Evolutionary conservation across 179 eudicot species (phyloP).

Genomic region (Camellia oleifera): DNA sequence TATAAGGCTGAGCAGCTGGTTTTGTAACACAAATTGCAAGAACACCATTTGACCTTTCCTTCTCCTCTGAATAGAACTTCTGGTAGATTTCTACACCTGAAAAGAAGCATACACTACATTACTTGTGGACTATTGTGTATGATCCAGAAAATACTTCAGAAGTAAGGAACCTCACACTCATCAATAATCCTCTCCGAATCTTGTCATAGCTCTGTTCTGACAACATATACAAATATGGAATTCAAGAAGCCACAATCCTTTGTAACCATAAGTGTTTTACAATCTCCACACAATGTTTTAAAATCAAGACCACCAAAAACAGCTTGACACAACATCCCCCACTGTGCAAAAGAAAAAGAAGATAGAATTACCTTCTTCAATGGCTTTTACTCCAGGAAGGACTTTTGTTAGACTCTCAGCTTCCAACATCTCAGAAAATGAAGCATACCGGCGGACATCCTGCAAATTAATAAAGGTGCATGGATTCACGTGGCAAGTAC

Average conservation of each 20-base stretch:
- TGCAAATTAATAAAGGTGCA: conserved; percentile 23
- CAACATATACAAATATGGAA: neutral
- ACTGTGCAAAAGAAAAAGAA: neutral
- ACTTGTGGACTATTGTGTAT: neutral
- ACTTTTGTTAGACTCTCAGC: conserved; percentile 59
- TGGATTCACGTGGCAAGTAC: conserved; percentile 14
- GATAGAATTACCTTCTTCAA: conserved; percentile 62
- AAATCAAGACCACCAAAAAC: neutral
- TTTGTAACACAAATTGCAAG: conserved; percentile 54
- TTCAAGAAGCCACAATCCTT: neutral
- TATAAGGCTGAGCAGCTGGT: conserved; percentile 57
- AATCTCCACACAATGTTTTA: neutral
- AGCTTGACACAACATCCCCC: neutral
- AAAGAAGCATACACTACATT: neutral
- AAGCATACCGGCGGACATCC: conserved; percentile 64
- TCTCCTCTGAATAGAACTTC: conserved; percentile 75
- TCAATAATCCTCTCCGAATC: neutral
- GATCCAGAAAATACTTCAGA: neutral
- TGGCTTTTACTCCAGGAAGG: conserved; percentile 69
- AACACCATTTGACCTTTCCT: conserved; percentile 74
- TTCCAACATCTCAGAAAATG: conserved; percentile 79
- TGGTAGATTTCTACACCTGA: conserved; percentile 71
- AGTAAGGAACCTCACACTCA: neutral
- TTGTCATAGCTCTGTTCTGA: neutral
- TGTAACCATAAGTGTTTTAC: neutral